Conservation (phyloP, 2,329 filamentous ascomycete species). For the Sporothrix mexicana region DNA sequence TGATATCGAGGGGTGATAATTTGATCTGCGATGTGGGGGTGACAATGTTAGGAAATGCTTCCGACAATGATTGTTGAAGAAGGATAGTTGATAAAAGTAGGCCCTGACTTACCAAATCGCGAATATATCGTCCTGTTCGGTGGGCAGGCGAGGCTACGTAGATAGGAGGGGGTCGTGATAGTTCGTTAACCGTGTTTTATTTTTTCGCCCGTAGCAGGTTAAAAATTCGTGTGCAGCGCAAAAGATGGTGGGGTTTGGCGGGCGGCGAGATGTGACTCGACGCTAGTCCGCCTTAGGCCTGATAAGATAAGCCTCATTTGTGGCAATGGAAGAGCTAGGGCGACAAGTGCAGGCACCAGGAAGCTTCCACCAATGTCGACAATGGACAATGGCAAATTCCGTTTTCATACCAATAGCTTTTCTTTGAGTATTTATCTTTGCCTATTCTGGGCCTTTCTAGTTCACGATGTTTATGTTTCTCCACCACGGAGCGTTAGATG, state of each 20-base stretch:
- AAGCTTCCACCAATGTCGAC: conserved; percentile 19
- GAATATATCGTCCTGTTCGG: conserved; percentile 16
- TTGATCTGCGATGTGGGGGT: neutral
- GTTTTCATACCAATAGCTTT: neutral
- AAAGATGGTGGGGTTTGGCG: conserved; percentile 36
- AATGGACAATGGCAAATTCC: conserved; percentile 14
- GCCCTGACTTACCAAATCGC: conserved; percentile 23
- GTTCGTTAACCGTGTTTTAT: conserved; percentile 33
- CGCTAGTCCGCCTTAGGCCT: conserved; percentile 34
- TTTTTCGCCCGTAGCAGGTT: conserved; percentile 33
- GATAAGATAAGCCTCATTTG: conserved; percentile 36
- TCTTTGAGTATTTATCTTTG: neutral
- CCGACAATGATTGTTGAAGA: neutral
- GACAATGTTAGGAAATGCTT: neutral
- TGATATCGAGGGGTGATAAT: conserved; percentile 1
- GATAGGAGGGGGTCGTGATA: conserved; percentile 30
- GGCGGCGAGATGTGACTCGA: conserved; percentile 31
- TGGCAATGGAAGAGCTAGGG: neutral
- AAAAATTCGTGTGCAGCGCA: conserved; percentile 40
- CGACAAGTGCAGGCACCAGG: neutral
- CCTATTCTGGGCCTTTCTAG: neutral
- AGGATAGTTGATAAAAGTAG: neutral
- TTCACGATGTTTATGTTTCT: neutral
- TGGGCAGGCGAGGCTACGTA: conserved; percentile 32
- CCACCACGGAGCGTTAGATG: neutral